These are phyloP conservation scores for Aureobasidium sp. DNA, from an alignment of 2,329 filamentous ascomycete genomes.

Conservation along the genomic window DNA sequence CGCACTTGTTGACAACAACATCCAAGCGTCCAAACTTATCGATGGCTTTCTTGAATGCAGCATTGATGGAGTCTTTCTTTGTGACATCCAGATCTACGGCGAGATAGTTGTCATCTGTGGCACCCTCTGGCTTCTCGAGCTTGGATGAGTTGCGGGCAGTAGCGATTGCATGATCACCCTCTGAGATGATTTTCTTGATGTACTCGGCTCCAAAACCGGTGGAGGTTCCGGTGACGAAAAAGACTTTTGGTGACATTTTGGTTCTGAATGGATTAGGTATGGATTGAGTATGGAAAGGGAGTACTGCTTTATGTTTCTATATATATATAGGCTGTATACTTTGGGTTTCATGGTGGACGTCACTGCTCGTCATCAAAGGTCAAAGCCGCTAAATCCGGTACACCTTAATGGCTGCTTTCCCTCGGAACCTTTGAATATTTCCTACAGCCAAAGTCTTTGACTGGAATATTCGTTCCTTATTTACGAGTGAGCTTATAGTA, in stretches of 20 bases:
- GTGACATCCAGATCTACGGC: conserved; percentile 46
- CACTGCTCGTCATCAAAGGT: not conserved
- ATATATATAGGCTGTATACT: too few relatives aligned
- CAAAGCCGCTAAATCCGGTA: not conserved
- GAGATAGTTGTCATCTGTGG: conserved; percentile 40
- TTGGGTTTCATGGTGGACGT: not conserved
- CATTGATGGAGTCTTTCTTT: conserved; percentile 33
- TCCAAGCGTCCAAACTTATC: conserved; percentile 48
- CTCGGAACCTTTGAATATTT: not conserved
- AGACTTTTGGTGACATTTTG: conserved; percentile 23
- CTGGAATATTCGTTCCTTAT: too few relatives aligned
- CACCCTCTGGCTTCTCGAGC: conserved; percentile 28
- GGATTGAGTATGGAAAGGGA: too few relatives aligned
- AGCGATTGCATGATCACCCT: conserved; percentile 37
- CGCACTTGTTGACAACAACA: conserved; percentile 48
- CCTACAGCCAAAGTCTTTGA: too few relatives aligned
- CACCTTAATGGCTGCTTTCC: not conserved
- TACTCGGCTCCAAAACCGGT: conserved; percentile 39
- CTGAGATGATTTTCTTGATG: conserved; percentile 33
- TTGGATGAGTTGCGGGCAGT: conserved; percentile 39
- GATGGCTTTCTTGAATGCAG: conserved; percentile 37
- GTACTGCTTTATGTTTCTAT: not conserved
- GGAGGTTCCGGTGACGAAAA: conserved; percentile 39
- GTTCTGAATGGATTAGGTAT: too few relatives aligned
- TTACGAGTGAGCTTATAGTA: too few relatives aligned